These are phyloP conservation scores for Mycosphaerella sp. DNA, from an alignment of 2,329 filamentous ascomycete genomes.

Conservation along the genomic window DNA sequence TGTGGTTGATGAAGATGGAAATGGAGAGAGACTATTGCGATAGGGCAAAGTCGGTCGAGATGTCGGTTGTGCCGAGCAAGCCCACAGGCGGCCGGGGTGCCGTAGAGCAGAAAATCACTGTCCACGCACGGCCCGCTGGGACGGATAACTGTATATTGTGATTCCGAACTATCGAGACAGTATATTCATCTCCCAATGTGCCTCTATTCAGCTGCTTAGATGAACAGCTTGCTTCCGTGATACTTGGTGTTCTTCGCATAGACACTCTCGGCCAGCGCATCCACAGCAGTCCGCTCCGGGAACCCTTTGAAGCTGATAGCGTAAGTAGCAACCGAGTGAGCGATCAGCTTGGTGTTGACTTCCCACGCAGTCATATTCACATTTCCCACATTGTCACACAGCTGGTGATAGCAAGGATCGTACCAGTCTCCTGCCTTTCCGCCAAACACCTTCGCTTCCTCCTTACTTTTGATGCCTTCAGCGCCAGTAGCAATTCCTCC, in stretches of 20 bases:
- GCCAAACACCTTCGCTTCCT: constrained; percentile 62
- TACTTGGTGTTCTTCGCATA: constrained; percentile 19
- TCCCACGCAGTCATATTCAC: constrained; percentile 51
- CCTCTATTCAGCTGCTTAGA: constrained; percentile 5
- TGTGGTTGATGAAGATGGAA: neutral
- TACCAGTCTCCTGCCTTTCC: constrained; percentile 49
- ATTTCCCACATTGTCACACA: constrained; percentile 35
- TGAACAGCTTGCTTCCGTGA: constrained; percentile 19
- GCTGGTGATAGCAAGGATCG: constrained; percentile 36
- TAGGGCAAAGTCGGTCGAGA: neutral
- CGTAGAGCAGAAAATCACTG: too few species aligned
- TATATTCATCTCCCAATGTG: neutral
- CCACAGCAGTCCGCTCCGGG: constrained; percentile 20
- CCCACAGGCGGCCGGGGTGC: neutral
- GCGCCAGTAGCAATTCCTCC: constrained; percentile 30
- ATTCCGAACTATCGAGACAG: neutral
- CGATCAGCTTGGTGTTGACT: constrained; percentile 54
- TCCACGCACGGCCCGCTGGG: too few species aligned
- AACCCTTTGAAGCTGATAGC: constrained; percentile 60
- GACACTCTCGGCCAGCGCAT: constrained; percentile 1
- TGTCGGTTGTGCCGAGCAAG: neutral
- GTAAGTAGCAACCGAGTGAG: constrained; percentile 66
- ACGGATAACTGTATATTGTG: neutral
- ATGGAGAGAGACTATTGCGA: neutral
- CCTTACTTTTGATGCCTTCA: constrained; percentile 65